These are phyloP conservation scores for Phyllostachys edulis DNA, from an alignment of 176 grass and related monocot species.

Conservation along the genomic window DNA sequence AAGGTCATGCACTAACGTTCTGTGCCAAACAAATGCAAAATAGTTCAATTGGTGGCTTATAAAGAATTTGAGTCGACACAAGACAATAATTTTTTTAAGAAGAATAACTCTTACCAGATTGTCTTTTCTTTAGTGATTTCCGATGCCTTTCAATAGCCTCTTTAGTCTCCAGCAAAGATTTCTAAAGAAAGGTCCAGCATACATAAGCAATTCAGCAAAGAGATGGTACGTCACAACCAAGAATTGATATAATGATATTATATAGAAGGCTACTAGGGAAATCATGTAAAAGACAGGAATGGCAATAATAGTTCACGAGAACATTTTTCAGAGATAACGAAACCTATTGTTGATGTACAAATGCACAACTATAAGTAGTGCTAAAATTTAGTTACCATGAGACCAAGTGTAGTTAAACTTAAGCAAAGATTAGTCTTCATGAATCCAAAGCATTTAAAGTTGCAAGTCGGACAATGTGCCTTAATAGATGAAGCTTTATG, in stretches of 20 bases:
- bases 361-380: not conserved
- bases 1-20: not conserved
- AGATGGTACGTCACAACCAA: not conserved
- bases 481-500: constrained; percentile 29
- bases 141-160: constrained; percentile 86
- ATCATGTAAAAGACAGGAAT: constrained; percentile 33
- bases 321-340: not conserved
- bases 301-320: not conserved
- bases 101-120: constrained; percentile 57
- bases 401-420: not conserved
- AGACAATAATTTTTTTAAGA: not conserved
- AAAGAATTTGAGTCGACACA: constrained; percentile 8
- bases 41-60: not conserved
- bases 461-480: constrained; percentile 5
- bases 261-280: constrained; percentile 9
- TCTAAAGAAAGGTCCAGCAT: constrained; percentile 56
- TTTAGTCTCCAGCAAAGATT: constrained; percentile 94
- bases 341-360: not conserved
- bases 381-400: not conserved
- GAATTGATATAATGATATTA: constrained; percentile 8
- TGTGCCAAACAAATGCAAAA: constrained; percentile 17
- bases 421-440: not conserved
- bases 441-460: not conserved
- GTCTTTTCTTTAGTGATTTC: constrained; percentile 95
- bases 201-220: constrained; percentile 41